Conservation (phyloP, 805 yeast genomes). For the Kluyveromyces starmeri region DNA sequence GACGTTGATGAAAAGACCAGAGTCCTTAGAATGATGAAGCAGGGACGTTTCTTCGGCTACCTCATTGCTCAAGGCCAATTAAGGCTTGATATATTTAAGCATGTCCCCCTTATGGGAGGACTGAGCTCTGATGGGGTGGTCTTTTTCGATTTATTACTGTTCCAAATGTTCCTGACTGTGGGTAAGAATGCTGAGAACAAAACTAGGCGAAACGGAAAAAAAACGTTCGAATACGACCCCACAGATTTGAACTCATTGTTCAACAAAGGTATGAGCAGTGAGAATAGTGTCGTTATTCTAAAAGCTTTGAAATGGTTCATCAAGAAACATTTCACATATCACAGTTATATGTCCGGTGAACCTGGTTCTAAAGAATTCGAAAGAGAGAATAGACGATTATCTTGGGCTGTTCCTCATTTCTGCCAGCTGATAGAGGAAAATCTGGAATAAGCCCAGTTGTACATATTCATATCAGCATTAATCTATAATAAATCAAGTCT, state of each 20-base stretch:
- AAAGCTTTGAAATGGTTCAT: conserved; percentile 29
- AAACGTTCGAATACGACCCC: conserved; percentile 21
- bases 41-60: conserved; percentile 75
- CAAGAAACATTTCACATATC: conserved; percentile 20
- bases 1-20: conserved; percentile 47
- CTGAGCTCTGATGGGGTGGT: conserved; percentile 50
- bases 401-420: conserved; percentile 23
- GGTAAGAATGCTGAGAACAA: conserved; percentile 53
- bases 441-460: not conserved
- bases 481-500: too few species aligned
- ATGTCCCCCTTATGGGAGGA: conserved; percentile 63
- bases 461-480: too few species aligned
- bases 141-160: conserved; percentile 66
- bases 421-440: conserved; percentile 10
- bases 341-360: conserved; percentile 14
- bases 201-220: conserved; percentile 22
- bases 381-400: conserved; percentile 25
- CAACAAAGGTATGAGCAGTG: conserved; percentile 16
- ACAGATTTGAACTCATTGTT: conserved; percentile 20
- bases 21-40: conserved; percentile 52
- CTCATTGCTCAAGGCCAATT: conserved; percentile 66
- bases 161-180: conserved; percentile 53
- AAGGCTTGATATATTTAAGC: conserved; percentile 63
- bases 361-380: conserved; percentile 16
- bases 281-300: conserved; percentile 20